Evolutionary conservation across 495 filamentous ascomycete species (phyloP), one percentile per base, ranked within the genome.

Genomic region (Thermochaetoides thermophila): DNA sequence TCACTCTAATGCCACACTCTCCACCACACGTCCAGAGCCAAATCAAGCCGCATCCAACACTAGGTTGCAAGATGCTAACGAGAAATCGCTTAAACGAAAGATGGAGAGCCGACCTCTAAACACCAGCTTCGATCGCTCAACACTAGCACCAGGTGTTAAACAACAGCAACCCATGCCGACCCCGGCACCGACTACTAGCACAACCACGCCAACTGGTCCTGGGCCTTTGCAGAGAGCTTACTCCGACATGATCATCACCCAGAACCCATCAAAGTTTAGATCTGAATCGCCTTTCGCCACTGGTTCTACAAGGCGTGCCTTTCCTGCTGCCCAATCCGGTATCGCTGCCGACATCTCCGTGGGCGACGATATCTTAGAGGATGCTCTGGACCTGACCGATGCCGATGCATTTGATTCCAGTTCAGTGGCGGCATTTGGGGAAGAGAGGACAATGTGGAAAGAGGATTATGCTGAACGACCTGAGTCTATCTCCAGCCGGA

Each of bases 311-410:
- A 13, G 22, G 12, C 30, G 28, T 1, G 5, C 31, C 2, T 34
- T 19, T 5, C 7, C 31, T 7, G 17, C 37, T 0, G 9, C 17
- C 4, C 20, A 21, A 7, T 25, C 36, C 14, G 12, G 29, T 29
- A 21, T 29, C 17, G 21, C 40, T 12, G 7, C 34, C 11, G 24
- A 36, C 11, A 15, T 43, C 7, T 42, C 51, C 13, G 30, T n/a
- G n/a, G n/a, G 29, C 5, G 43, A 46, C 13, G 26, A 78, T 4
- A 2, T 39, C 4, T 40, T 34, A 9, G 35, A 35, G 20, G 76
- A 79, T 30, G 59, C 75, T 0, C 66, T 89, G 35, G 84, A 89
- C 45, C 52, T 91, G 24, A 89, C 81, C 1, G 71, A 65, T 10
- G 74, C 71, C 24, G 71, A 56, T 45, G 39, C 35, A 25, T 18